Evolutionary conservation across 345 rosid species (phyloP).

Genomic region (Bretschneidera sinensis): DNA sequence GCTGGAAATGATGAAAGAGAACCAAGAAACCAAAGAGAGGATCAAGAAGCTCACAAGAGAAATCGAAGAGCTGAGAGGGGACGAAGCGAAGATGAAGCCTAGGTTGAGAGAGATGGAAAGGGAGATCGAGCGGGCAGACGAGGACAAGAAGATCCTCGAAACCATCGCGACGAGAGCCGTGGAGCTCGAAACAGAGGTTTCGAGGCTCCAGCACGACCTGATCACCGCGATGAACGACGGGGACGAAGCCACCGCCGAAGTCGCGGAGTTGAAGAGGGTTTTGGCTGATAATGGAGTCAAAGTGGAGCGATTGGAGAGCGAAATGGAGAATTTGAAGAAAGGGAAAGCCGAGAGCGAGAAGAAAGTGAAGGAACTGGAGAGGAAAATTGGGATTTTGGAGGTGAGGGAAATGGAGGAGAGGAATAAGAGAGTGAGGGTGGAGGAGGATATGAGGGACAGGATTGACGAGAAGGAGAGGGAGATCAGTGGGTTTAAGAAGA

Average conservation of each 20-base stretch:
- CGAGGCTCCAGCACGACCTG: constrained; percentile 64
- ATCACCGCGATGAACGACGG: constrained; percentile 39
- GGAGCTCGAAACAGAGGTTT: constrained; percentile 60
- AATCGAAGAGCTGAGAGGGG: constrained; percentile 35
- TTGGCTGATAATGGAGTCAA: constrained; percentile 39
- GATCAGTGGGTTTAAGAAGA: constrained; percentile 35
- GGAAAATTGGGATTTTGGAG: constrained; percentile 54
- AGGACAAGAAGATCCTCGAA: constrained; percentile 43
- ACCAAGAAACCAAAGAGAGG: constrained; percentile 33
- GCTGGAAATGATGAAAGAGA: constrained; percentile 32
- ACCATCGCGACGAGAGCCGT: constrained; percentile 43
- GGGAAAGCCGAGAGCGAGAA: constrained; percentile 50
- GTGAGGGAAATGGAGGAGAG: constrained; percentile 54
- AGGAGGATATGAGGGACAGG: constrained; percentile 56
- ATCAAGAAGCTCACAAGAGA: constrained; percentile 27
- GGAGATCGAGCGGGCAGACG: constrained; percentile 49
- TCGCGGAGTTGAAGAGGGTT: constrained; percentile 33
- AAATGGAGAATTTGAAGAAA: constrained; percentile 49
- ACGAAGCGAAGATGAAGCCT: constrained; percentile 34
- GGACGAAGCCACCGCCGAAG: constrained; percentile 43
- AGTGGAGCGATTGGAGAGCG: constrained; percentile 38
- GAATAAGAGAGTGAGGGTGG: constrained; percentile 56
- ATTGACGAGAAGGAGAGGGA: constrained; percentile 47
- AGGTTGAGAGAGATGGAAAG: constrained; percentile 36
- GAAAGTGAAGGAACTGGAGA: constrained; percentile 67